These are phyloP conservation scores for Penicillium taxi DNA, from an alignment of 495 filamentous ascomycete genomes.

Conservation along the genomic window DNA sequence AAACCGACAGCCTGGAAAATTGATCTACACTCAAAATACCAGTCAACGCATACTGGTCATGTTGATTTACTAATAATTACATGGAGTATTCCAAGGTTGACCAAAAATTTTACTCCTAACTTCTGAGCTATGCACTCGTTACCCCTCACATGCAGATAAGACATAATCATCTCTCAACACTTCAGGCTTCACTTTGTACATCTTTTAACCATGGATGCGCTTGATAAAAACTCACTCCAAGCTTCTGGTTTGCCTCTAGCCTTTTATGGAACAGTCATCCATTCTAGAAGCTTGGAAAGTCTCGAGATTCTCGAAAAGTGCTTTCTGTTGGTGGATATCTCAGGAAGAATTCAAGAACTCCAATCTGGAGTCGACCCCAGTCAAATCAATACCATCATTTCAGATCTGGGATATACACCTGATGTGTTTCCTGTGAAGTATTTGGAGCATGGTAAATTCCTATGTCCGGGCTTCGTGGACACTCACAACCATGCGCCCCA, in stretches of 20 bases:
- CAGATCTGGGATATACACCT: constrained; percentile 23
- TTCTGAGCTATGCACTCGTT: too few relatives aligned
- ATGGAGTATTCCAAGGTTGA: too few relatives aligned
- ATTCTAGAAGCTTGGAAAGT: constrained; percentile 30
- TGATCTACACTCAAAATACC: too few relatives aligned
- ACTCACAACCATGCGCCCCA: constrained; percentile 62
- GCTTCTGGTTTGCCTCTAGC: constrained; percentile 21
- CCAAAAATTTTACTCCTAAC: too few relatives aligned
- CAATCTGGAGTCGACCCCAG: constrained; percentile 8
- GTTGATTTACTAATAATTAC: too few relatives aligned
- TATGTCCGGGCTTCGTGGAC: constrained; percentile 56
- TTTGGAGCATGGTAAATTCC: constrained; percentile 43
- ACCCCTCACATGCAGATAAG: constrained; percentile 1
- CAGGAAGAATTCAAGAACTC: constrained; percentile 37
- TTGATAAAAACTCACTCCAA: constrained; percentile 10
- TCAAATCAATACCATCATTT: constrained; percentile 16
- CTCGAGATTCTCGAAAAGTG: constrained; percentile 44
- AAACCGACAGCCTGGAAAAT: too few relatives aligned
- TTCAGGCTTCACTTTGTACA: background rate
- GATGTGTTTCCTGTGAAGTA: constrained; percentile 28
- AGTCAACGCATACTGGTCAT: too few relatives aligned
- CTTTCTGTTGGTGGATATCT: constrained; percentile 32
- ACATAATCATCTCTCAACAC: background rate
- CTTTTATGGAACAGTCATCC: constrained; percentile 48
- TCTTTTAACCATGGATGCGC: constrained; percentile 5